Base-by-base conservation (phyloP, 2,329 filamentous ascomycete species). In the Aspergillus vadensis region DNA sequence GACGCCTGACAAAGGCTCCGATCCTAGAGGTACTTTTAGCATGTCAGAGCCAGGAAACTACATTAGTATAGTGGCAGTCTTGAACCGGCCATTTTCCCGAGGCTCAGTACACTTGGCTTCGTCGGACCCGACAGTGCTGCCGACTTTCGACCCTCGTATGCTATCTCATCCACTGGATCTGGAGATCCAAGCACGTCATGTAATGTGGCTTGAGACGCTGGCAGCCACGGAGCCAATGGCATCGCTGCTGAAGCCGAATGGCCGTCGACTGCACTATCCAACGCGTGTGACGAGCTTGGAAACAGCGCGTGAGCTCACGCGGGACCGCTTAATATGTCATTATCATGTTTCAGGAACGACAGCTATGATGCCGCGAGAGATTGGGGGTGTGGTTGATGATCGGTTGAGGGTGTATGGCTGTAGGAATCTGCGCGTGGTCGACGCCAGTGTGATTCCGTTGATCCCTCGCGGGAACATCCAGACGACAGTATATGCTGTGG, bases 141-240 rank as follows among this genome's bases (percentile, higher is more conserved):
- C 80, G 0, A 47, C 62, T 1, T 80, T 83, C 56, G 78, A 83
- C 64, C 75, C 77, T 0, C 72, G 72, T 9, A 81, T 80, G 39
- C 70, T 82, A 17, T 72, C 75, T 7, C 76, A 82, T 57, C 77
- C 80, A 0, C 66, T 79, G 2, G 80, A 82, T 57, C 58, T 77
- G 4, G 74, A 80, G 43, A 62, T 81, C 8, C 65, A 78, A 0
- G 75, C 77, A 0, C 70, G 74, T 5, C 72, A 76, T 38, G 60
- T 74, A 5, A 70, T 74, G 30, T 74, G 70, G 43, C 63, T 77
- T 15, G 72, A 71, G 4, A 74, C 62, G 12, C 68, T 74, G 55
- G 73, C 67, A 51, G 66, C 59, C 36, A 75, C 68, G 7, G 65
- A 65, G 61, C 76, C 69, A 21, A 61, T 74, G 47, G 74, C 36